Conservation (phyloP, 805 yeast species). For the Yamadazyma phyllophila region DNA sequence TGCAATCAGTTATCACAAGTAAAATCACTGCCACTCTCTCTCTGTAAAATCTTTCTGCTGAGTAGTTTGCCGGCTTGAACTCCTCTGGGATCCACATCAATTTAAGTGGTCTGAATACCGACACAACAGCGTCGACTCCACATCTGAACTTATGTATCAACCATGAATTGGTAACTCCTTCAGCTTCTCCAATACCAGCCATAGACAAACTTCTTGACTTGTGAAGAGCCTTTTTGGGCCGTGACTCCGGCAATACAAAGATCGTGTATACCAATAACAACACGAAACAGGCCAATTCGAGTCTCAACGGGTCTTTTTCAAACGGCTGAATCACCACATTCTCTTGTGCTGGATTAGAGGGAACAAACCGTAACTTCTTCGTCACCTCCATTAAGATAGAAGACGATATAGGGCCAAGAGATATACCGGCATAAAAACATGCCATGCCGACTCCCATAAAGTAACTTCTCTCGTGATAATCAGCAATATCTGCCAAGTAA, state of each 20-base stretch:
- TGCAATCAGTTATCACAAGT: conserved; percentile 47
- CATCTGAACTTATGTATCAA: not conserved
- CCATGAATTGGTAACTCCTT: not conserved
- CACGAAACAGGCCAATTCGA: conserved; percentile 33
- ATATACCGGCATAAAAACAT: conserved; percentile 56
- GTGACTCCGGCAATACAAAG: conserved; percentile 57
- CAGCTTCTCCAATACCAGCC: not conserved
- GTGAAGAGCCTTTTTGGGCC: conserved; percentile 52
- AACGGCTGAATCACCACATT: conserved; percentile 13
- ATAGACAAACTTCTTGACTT: conserved; percentile 46
- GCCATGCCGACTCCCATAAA: conserved; percentile 61
- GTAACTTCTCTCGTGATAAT: conserved; percentile 55
- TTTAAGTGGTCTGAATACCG: conserved; percentile 47
- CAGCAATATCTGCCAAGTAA: conserved; percentile 72
- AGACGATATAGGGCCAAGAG: conserved; percentile 63
- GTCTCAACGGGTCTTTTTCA: conserved; percentile 34
- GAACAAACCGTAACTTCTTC: conserved; percentile 3
- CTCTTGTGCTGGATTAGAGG: not conserved
- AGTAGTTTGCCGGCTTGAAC: conserved; percentile 18
- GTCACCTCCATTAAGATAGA: conserved; percentile 26
- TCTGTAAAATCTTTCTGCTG: conserved; percentile 14
- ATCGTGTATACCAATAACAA: conserved; percentile 24
- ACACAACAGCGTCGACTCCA: conserved; percentile 1
- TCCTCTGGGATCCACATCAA: conserved; percentile 52
- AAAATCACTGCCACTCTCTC: conserved; percentile 42